phyloP scores from a whole-genome alignment of 2,329 filamentous ascomycete species.

The Pseudogymnoascus sp. region DNA sequence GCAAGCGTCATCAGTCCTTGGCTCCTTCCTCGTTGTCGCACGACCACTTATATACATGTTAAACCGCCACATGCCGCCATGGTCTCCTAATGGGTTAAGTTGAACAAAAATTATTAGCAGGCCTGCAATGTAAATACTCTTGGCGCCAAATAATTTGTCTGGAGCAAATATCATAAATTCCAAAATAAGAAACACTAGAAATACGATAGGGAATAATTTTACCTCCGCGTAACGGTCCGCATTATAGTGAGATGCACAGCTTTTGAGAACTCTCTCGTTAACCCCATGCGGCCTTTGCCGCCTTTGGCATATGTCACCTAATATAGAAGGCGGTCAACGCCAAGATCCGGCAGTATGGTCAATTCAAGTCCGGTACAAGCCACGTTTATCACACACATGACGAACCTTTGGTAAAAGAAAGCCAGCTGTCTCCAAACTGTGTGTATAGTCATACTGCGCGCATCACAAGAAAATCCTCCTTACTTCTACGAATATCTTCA shows the following conservation, averaged over 20 bases:
- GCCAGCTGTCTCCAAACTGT: not conserved
- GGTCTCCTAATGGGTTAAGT: not conserved
- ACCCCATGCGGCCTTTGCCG: not conserved
- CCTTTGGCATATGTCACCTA: not conserved
- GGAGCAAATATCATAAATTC: not conserved
- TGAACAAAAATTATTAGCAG: not conserved
- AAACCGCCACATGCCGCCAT: not conserved
- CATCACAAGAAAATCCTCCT: not conserved
- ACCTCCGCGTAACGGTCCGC: not conserved
- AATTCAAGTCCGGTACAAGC: constrained; percentile 7
- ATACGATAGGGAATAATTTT: not conserved
- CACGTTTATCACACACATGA: constrained; percentile 8
- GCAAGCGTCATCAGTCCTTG: not conserved
- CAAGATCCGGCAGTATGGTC: constrained; percentile 1
- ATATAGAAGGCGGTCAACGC: not conserved
- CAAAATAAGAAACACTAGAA: not conserved
- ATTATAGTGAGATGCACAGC: not conserved
- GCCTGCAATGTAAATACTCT: not conserved
- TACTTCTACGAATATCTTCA: not conserved
- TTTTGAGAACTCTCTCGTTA: not conserved
- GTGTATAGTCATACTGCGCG: not conserved
- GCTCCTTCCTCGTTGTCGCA: not conserved
- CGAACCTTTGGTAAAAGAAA: not conserved
- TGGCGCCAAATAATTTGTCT: not conserved
- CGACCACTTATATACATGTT: not conserved